phyloP scores from a whole-genome alignment of 2,329 filamentous ascomycete species.

The Xylariales sp. region DNA sequence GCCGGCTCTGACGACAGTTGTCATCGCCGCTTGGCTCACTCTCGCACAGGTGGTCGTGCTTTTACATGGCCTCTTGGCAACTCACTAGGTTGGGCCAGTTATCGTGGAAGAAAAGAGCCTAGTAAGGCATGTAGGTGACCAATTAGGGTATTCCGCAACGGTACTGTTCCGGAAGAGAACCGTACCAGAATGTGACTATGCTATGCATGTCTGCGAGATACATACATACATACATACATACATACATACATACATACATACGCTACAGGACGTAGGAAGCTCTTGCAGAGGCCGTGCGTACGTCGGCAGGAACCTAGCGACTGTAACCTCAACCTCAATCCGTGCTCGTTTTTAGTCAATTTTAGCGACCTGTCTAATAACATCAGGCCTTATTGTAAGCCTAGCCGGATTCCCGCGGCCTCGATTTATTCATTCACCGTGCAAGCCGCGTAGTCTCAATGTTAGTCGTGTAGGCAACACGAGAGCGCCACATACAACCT shows the following conservation, averaged over 20 bases:
- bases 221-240: too few relatives aligned
- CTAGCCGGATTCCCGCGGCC: slow-evolving; percentile 7
- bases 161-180: slow-evolving; percentile 22
- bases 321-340: slow-evolving; percentile 31
- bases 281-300: slow-evolving; percentile 36
- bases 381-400: not conserved
- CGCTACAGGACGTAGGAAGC: slow-evolving; percentile 5
- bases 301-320: slow-evolving; percentile 39
- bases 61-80: slow-evolving; percentile 17
- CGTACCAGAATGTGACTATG: slow-evolving; percentile 32
- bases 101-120: not conserved
- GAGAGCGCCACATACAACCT: not conserved
- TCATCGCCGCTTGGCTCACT: slow-evolving; percentile 3
- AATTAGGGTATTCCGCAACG: slow-evolving; percentile 33
- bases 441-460: not conserved
- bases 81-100: slow-evolving; percentile 4
- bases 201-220: slow-evolving; percentile 36
- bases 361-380: slow-evolving; percentile 24
- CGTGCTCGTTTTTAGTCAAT: slow-evolving; percentile 26
- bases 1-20: not conserved
- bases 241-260: slow-evolving; percentile 31
- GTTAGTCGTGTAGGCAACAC: not conserved
- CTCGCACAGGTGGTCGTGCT: slow-evolving; percentile 8
- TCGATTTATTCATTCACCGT: not conserved
- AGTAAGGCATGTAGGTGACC: slow-evolving; percentile 23